Evolutionary conservation across 805 yeast genomes (phyloP).

Genomic region (Sungouiella blattae): DNA sequence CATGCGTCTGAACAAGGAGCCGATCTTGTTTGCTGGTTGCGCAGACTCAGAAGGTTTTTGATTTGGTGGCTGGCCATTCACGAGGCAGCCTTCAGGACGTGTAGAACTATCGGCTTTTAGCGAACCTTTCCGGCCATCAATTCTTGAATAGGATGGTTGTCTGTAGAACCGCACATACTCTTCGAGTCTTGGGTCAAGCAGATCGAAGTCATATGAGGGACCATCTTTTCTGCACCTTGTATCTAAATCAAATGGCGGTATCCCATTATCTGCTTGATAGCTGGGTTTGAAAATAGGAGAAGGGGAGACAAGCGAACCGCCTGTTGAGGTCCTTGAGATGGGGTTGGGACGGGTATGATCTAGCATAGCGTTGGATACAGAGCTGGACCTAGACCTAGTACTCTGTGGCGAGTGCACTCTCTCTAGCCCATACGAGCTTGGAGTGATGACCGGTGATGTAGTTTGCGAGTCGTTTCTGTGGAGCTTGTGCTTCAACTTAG

Average conservation of each 20-base stretch:
- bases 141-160: too few relatives aligned
- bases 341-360: background rate
- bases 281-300: conserved; percentile 16
- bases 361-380: background rate
- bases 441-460: conserved; percentile 4
- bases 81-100: background rate
- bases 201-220: too few relatives aligned
- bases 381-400: background rate
- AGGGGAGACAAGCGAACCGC: background rate
- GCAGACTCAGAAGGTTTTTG: too few relatives aligned
- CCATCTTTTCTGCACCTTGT: too few relatives aligned
- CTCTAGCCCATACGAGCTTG: too few relatives aligned
- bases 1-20: conserved; percentile 29
- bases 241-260: too few relatives aligned
- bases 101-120: background rate
- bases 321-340: background rate
- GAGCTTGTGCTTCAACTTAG: conserved; percentile 35
- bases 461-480: conserved; percentile 13
- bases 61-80: background rate
- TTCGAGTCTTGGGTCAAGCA: conserved; percentile 36
- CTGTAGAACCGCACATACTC: conserved; percentile 35
- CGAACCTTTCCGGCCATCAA: conserved; percentile 1
- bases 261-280: too few relatives aligned
- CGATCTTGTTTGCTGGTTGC: conserved; percentile 13
- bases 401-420: background rate